A percentile compares a stretch with the other conserved stretches of the same genome.
Conservation (phyloP, 2,329 filamentous ascomycete genomes). For the Microsporum canis region DNA sequence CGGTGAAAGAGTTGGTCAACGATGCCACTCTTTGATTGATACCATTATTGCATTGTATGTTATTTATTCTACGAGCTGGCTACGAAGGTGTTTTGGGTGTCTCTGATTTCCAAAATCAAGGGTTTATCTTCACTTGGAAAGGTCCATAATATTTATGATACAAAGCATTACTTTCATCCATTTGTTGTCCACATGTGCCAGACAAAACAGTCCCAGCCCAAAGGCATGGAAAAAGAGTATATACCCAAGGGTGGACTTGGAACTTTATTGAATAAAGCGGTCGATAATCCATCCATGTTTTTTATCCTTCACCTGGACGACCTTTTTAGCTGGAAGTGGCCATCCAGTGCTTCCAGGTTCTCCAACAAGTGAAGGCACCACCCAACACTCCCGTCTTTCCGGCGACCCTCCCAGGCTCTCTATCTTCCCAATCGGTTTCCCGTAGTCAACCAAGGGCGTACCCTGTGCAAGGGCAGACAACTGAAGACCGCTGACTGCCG, state of each 20-base stretch:
- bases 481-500: conserved; percentile 63
- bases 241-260: background rate
- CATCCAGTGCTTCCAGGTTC: conserved; percentile 59
- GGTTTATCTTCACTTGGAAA: background rate
- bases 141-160: background rate
- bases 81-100: background rate
- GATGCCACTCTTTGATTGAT: background rate
- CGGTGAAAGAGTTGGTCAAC: background rate
- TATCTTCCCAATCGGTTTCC: conserved; percentile 84
- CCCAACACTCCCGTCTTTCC: conserved; percentile 63
- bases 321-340: conserved; percentile 75
- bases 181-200: background rate
- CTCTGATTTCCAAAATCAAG: background rate
- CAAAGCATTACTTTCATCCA: background rate
- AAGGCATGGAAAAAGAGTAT: background rate
- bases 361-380: conserved; percentile 67
- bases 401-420: conserved; percentile 37
- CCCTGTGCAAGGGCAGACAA: conserved; percentile 69
- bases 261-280: conserved; percentile 31
- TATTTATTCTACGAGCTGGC: background rate
- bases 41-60: background rate
- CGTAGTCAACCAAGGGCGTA: conserved; percentile 71
- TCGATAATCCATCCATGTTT: conserved; percentile 67
- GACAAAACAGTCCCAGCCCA: background rate
- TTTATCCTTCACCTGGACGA: conserved; percentile 63